Conservation (phyloP, 345 rosid genomes). For the Noccaea bulbosa region DNA sequence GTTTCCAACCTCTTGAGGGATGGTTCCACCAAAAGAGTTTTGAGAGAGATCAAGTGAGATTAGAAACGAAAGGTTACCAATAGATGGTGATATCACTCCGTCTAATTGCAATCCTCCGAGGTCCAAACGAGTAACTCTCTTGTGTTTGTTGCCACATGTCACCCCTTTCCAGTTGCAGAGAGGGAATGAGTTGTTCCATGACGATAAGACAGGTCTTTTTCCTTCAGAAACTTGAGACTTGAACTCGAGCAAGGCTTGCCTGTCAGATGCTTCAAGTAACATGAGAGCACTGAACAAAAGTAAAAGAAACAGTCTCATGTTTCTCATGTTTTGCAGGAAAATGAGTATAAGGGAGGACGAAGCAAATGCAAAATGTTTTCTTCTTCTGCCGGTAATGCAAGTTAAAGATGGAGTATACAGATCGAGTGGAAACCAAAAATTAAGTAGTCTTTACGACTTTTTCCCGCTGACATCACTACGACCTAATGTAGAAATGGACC, state of each 20-base stretch:
- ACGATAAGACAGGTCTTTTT: slow-evolving; percentile 21
- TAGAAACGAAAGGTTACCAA: slow-evolving; percentile 11
- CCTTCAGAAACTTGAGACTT: slow-evolving; percentile 32
- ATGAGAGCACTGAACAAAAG: background rate
- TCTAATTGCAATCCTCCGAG: slow-evolving; percentile 8
- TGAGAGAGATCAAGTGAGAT: no score
- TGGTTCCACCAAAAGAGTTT: slow-evolving; percentile 12
- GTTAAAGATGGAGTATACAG: no score
- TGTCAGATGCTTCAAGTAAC: slow-evolving; percentile 35
- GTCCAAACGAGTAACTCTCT: slow-evolving; percentile 34
- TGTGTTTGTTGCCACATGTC: slow-evolving; percentile 13
- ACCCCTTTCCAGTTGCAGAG: slow-evolving; percentile 37
- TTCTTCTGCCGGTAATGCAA: no score
- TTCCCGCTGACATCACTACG: no score
- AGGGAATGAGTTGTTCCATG: slow-evolving; percentile 38
- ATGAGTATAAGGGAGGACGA: background rate
- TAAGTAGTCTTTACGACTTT: no score
- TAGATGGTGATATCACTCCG: background rate
- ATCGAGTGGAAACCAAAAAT: no score
- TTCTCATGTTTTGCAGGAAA: background rate
- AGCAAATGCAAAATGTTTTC: no score
- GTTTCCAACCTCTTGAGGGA: background rate
- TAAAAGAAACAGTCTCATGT: background rate
- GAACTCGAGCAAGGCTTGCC: slow-evolving; percentile 25
- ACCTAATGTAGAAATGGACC: no score